Evolutionary conservation across 148 eudicot species (phyloP), one percentile per base, ranked within the genome.

Genomic region (Spergularia marina): DNA sequence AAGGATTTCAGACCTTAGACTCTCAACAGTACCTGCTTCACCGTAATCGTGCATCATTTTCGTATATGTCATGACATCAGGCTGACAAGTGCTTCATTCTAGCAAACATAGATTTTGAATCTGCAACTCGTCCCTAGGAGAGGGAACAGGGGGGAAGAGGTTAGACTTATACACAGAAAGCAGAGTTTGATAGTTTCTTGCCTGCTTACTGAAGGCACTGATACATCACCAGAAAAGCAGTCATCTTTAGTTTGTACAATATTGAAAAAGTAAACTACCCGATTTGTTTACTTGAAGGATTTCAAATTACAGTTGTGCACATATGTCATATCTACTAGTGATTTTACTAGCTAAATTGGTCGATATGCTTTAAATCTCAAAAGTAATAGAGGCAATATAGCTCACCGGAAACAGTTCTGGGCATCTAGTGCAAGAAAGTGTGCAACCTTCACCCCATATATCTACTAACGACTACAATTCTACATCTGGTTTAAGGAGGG

Each of bases 191-290:
- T 64, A 65, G 75, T 52, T 18, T 84, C 91, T 87, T 90, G 82
- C 98, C 98, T 84, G 96, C 82, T 85, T 87, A 84, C 96, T 87
- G 68, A 89, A 94, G 54, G 89, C 91, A 77, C 88, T 84, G 77
- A 94, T 87, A 94, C 23, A 94, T 92, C 87, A 90, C 98, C 81
- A 83, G 87, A 68, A 96, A 87, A 66, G 89, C 47, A 52, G 90
- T 87, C 74, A 90, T 80, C 71, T 86, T 89, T 71, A 80, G 71
- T 78, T 74, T 84, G 25, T 23, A 23, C 25, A 23, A n/a, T n/a
- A n/a, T n/a, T n/a, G n/a, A n/a, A n/a, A n/a, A n/a, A n/a, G n/a
- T n/a, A n/a, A n/a, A n/a, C n/a, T n/a, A n/a, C n/a, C n/a, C n/a
- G n/a, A n/a, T n/a, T n/a, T n/a, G n/a, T n/a, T n/a, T n/a, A n/a